These are phyloP conservation scores for Wickerhamiella siamensis DNA, from an alignment of 805 yeast species.

Conservation along the genomic window DNA sequence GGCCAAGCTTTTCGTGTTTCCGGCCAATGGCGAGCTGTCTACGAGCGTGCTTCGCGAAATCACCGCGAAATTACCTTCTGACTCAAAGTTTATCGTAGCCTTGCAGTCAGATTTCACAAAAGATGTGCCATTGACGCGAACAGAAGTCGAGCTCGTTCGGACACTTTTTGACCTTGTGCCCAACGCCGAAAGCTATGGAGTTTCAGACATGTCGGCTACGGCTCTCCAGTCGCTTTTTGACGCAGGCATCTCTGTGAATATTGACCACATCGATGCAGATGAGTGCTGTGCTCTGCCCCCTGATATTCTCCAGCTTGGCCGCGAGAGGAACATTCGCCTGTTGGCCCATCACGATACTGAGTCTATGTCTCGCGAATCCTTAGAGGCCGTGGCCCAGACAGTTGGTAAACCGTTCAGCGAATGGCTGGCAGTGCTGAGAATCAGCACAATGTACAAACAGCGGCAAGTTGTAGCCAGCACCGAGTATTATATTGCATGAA, in stretches of 20 bases:
- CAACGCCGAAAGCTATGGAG: constrained; percentile 8
- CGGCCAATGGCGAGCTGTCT: background rate
- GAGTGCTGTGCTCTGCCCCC: constrained; percentile 27
- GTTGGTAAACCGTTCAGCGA: constrained; percentile 2
- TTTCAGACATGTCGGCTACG: constrained; percentile 6
- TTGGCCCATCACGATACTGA: constrained; percentile 25
- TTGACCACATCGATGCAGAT: constrained; percentile 24
- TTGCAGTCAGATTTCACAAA: constrained; percentile 1
- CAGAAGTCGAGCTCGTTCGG: background rate
- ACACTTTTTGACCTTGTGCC: background rate
- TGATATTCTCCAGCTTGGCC: constrained; percentile 19
- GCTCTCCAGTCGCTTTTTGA: background rate
- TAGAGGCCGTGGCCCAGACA: background rate
- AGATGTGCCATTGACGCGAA: background rate
- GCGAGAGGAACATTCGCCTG: constrained; percentile 18
- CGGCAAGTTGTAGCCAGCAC: constrained; percentile 17
- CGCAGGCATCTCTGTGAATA: constrained; percentile 1
- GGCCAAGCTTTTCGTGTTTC: background rate
- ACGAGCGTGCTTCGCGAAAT: background rate
- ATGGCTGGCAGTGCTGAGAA: constrained; percentile 13
- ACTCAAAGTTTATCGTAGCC: background rate
- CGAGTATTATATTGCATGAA: constrained; percentile 12
- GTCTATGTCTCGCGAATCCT: constrained; percentile 10
- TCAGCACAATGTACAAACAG: constrained; percentile 13
- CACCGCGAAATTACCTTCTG: background rate